These are phyloP conservation scores for Kodamaea arcana DNA, from an alignment of 1,139 yeast genomes.

Conservation along the genomic window DNA sequence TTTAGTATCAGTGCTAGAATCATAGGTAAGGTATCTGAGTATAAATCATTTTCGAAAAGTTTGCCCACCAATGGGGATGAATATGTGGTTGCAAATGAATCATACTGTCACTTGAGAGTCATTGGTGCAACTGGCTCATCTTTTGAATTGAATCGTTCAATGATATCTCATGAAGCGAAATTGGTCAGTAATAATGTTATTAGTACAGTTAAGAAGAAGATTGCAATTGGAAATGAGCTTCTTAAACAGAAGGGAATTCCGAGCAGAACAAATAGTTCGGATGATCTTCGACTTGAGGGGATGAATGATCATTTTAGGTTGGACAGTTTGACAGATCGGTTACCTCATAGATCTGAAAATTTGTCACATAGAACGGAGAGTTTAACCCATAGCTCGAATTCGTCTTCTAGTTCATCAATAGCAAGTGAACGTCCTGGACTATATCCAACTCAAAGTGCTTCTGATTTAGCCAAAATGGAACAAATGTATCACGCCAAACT, in stretches of 20 bases:
- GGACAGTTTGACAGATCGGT: no score
- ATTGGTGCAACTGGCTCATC: constrained; percentile 22
- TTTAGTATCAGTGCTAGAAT: constrained; percentile 36
- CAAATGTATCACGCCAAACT: constrained; percentile 24
- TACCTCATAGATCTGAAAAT: background rate
- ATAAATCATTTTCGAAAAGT: constrained; percentile 16
- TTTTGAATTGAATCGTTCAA: constrained; percentile 26
- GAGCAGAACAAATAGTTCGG: background rate
- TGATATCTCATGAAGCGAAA: constrained; percentile 34
- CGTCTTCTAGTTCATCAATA: background rate
- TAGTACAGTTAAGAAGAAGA: constrained; percentile 22
- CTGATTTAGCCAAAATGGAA: constrained; percentile 28
- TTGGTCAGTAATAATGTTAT: constrained; percentile 26
- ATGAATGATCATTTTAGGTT: no score
- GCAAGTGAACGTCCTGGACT: constrained; percentile 2
- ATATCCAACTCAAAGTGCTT: constrained; percentile 19
- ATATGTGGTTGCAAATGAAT: constrained; percentile 36
- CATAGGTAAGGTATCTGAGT: constrained; percentile 32
- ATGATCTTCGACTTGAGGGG: no score
- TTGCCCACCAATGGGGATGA: constrained; percentile 24
- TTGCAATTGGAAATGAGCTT: constrained; percentile 19
- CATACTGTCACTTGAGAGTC: constrained; percentile 25
- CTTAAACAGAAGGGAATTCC: background rate
- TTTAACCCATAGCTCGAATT: constrained; percentile 1
- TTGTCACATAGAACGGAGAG: background rate